Conservation (phyloP, 805 yeast genomes). For the Cyberlindnera meyerae region DNA sequence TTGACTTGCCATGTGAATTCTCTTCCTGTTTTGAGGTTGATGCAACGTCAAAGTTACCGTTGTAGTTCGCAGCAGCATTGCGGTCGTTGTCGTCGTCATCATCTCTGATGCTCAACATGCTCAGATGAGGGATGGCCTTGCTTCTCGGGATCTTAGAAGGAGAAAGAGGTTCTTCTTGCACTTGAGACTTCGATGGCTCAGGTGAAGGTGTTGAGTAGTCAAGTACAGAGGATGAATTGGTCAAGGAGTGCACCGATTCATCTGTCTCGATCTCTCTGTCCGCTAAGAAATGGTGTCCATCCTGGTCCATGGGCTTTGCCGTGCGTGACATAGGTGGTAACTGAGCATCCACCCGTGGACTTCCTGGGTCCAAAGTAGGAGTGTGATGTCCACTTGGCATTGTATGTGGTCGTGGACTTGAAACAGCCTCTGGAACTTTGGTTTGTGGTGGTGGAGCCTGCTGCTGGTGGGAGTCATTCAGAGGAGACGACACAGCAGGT, state of each 20-base stretch:
- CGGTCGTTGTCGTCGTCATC: no score
- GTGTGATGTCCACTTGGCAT: neutral
- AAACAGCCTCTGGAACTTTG: no score
- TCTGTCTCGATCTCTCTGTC: constrained; percentile 17
- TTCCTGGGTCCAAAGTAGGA: neutral
- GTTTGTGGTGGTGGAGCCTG: constrained; percentile 1
- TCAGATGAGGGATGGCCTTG: constrained; percentile 24
- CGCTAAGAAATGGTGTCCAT: constrained; percentile 26
- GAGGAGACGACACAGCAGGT: constrained; percentile 19
- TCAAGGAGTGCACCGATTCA: constrained; percentile 8
- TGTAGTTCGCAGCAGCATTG: constrained; percentile 12
- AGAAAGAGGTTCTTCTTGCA: constrained; percentile 1
- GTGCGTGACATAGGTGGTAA: no score
- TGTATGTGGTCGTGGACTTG: neutral
- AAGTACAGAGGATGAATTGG: constrained; percentile 15
- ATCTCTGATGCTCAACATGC: constrained; percentile 21
- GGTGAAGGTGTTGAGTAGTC: constrained; percentile 25
- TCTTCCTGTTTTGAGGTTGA: neutral
- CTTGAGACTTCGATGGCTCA: neutral
- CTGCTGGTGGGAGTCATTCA: constrained; percentile 7
- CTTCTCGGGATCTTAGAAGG: constrained; percentile 25
- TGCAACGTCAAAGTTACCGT: neutral
- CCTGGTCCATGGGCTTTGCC: no score
- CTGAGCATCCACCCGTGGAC: no score
- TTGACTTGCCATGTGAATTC: neutral